Conservation (phyloP, 2,329 filamentous ascomycete genomes). For the Fusarium anthophilum region DNA sequence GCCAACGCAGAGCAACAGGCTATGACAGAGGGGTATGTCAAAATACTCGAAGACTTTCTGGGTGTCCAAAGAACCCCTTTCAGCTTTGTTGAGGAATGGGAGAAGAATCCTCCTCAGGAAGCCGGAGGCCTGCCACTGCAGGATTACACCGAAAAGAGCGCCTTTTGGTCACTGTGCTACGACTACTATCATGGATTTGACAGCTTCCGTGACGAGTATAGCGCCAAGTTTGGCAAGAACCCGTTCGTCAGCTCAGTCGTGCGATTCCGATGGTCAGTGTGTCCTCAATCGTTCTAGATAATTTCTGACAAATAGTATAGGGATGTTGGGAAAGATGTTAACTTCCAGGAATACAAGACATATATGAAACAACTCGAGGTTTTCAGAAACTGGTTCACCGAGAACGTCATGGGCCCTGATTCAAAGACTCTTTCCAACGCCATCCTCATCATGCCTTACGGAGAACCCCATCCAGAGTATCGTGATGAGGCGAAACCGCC, state of each 20-base stretch:
- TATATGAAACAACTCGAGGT: accelerated
- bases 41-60: background rate
- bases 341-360: accelerated
- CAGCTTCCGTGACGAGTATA: background rate
- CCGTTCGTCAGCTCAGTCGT: background rate
- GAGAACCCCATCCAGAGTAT: background rate
- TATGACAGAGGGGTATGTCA: background rate
- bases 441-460: background rate
- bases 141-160: background rate
- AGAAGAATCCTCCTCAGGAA: accelerated
- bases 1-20: background rate
- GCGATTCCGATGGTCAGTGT: no score
- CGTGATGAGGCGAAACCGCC: accelerated
- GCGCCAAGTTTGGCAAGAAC: background rate
- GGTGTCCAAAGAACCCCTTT: background rate
- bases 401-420: accelerated
- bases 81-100: background rate
- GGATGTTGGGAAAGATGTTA: background rate
- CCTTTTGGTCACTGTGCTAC: background rate
- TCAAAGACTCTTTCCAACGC: accelerated
- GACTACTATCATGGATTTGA: background rate
- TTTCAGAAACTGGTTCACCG: background rate
- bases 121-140: background rate
- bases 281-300: no score
- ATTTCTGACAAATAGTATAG: no score